These are phyloP conservation scores for Tylopilus vinaceipallidus DNA, from an alignment of 768 basidiomycete genomes.

Conservation along the genomic window DNA sequence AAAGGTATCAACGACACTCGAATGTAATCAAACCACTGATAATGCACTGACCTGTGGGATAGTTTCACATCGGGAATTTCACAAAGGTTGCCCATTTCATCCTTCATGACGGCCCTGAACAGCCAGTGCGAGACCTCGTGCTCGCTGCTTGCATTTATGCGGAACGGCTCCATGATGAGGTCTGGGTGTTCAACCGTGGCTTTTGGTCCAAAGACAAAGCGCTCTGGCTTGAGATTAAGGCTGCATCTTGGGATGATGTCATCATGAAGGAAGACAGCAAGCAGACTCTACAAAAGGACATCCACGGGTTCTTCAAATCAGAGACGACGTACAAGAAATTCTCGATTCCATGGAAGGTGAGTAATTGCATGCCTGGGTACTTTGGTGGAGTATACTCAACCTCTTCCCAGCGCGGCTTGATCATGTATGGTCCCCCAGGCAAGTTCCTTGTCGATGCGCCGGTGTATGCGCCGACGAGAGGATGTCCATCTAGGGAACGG, in stretches of 20 bases:
- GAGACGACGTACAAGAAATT: conserved; percentile 71
- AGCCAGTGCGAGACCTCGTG: conserved; percentile 49
- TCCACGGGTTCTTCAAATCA: conserved; percentile 78
- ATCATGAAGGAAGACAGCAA: conserved; percentile 73
- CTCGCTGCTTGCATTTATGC: conserved; percentile 50
- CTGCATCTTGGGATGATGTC: conserved; percentile 72
- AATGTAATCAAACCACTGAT: background rate
- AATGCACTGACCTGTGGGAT: background rate
- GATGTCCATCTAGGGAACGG: conserved; percentile 61
- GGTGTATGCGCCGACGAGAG: background rate
- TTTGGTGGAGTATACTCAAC: background rate
- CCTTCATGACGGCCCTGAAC: conserved; percentile 60
- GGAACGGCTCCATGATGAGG: conserved; percentile 59
- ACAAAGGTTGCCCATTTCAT: conserved; percentile 42
- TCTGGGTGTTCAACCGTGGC: conserved; percentile 76
- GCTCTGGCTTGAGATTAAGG: conserved; percentile 62
- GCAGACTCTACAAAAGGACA: conserved; percentile 63
- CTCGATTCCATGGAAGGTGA: conserved; percentile 80
- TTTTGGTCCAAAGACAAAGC: conserved; percentile 61
- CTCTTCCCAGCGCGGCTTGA: conserved; percentile 63
- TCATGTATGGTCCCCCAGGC: conserved; percentile 83
- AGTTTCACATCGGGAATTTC: conserved; percentile 32
- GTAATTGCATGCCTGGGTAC: background rate
- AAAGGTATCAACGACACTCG: conserved; percentile 37
- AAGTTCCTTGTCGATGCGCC: conserved; percentile 4